Evolutionary conservation across 2,329 filamentous ascomycete species (phyloP).

Genomic region (Fusarium camptoceras): DNA sequence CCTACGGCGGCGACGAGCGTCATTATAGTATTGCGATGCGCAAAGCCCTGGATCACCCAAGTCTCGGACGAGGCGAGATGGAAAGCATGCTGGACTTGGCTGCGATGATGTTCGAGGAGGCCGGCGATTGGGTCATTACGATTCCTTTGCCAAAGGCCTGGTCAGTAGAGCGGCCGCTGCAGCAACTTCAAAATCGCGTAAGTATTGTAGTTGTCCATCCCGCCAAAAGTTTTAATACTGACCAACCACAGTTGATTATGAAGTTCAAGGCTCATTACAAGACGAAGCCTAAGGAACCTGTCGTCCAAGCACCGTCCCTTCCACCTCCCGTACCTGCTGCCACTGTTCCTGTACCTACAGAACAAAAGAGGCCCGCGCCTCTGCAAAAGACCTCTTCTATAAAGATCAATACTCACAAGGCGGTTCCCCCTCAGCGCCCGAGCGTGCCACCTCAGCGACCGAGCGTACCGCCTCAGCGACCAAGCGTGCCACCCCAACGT

Average conservation of each 20-base stretch:
- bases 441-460: constrained; percentile 35
- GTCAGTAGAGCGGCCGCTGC: constrained; percentile 53
- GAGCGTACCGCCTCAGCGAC: neutral
- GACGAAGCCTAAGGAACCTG: constrained; percentile 50
- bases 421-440: constrained; percentile 9
- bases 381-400: constrained; percentile 53
- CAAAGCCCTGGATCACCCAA: constrained; percentile 56
- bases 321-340: constrained; percentile 26
- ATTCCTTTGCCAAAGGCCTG: constrained; percentile 57
- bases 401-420: constrained; percentile 54
- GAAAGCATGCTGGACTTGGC: constrained; percentile 59
- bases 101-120: constrained; percentile 61
- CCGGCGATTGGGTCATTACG: constrained; percentile 56
- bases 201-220: constrained; percentile 23
- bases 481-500: constrained; percentile 31
- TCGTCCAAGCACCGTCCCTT: constrained; percentile 36
- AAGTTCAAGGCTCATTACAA: constrained; percentile 56
- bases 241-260: constrained; percentile 50
- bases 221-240: constrained; percentile 19
- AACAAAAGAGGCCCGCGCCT: constrained; percentile 47
- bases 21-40: constrained; percentile 58
- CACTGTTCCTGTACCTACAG: constrained; percentile 4
- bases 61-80: constrained; percentile 56
- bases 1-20: constrained; percentile 53
- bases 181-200: constrained; percentile 54